Percentiles rank a stretch among this genome's conserved stretches.
These are phyloP conservation scores for Colletotrichum sp. DNA, from an alignment of 2,329 filamentous ascomycete species.

Conservation along the genomic window DNA sequence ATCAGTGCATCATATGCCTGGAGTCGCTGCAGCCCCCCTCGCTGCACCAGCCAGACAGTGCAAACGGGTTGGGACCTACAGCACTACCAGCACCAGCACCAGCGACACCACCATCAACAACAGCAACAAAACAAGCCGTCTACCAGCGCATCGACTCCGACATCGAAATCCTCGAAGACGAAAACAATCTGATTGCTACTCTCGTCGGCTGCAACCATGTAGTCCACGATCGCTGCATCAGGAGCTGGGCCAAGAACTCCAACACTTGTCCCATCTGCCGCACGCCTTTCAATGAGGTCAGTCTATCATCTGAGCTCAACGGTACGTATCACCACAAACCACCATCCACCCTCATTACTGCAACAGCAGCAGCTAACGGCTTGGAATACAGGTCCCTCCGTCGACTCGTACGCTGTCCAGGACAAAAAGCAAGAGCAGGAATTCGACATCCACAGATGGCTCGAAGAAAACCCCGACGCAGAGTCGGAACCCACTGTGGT, in stretches of 20 bases:
- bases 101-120: conserved; percentile 19
- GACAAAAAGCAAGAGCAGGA: conserved; percentile 91
- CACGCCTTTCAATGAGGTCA: conserved; percentile 86
- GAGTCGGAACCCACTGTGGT: conserved; percentile 78
- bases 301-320: conserved; percentile 70
- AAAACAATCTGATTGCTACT: conserved; percentile 56
- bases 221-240: conserved; percentile 89
- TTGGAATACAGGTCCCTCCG: conserved; percentile 48
- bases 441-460: conserved; percentile 77
- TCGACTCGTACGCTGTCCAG: conserved; percentile 69
- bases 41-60: conserved; percentile 25
- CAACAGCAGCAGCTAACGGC: conserved; percentile 23
- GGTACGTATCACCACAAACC: conserved; percentile 16
- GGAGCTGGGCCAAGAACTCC: conserved; percentile 93
- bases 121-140: conserved; percentile 23
- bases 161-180: conserved; percentile 24
- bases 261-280: conserved; percentile 99
- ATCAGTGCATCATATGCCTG: conserved; percentile 74
- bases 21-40: conserved; percentile 56
- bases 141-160: conserved; percentile 13
- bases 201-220: conserved; percentile 85
- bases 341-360: background rate
- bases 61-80: conserved; percentile 24
- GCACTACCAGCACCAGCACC: background rate
- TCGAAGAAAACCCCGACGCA: conserved; percentile 72